Percentiles rank a stretch among this genome's conserved stretches.
These are phyloP conservation scores for Rubus idaeus DNA, from an alignment of 306 rosid genomes.

Conservation along the genomic window DNA sequence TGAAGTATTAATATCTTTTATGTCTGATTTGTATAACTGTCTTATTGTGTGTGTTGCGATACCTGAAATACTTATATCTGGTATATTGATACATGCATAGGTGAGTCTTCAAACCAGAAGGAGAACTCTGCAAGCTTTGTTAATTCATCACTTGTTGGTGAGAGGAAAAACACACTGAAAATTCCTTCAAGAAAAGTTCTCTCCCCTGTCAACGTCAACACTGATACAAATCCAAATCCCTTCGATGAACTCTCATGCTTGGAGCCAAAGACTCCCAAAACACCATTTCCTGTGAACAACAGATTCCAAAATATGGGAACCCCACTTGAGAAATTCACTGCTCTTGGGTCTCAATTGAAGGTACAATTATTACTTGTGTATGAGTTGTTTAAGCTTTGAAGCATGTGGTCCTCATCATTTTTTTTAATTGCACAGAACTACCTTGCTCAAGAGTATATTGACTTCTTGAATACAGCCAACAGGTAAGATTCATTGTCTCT, in stretches of 20 bases:
- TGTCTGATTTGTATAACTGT: background rate
- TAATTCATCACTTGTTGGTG: conserved; percentile 23
- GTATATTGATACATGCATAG: conserved; percentile 20
- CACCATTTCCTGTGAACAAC: conserved; percentile 33
- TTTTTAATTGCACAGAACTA: conserved; percentile 44
- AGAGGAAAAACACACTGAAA: conserved; percentile 29
- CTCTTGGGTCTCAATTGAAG: conserved; percentile 63
- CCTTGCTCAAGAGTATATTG: conserved; percentile 69
- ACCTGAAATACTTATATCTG: background rate
- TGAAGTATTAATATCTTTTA: conserved; percentile 12
- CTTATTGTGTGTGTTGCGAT: too few species aligned
- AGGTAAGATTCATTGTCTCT: conserved; percentile 42
- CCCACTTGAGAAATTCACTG: conserved; percentile 67
- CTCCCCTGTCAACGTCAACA: conserved; percentile 58
- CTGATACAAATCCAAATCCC: conserved; percentile 36
- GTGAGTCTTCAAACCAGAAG: conserved; percentile 28
- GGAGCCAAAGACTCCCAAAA: conserved; percentile 42
- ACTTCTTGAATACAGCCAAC: conserved; percentile 82
- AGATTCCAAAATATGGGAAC: conserved; percentile 40
- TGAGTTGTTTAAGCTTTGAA: background rate
- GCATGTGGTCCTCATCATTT: conserved; percentile 24
- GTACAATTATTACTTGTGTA: conserved; percentile 28
- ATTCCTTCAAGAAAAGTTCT: conserved; percentile 65
- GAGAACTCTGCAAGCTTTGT: conserved; percentile 15
- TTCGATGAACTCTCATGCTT: conserved; percentile 27